Evolutionary conservation across 2,329 filamentous ascomycete species (phyloP).

Genomic region (Aureobasidium leucospermi): DNA sequence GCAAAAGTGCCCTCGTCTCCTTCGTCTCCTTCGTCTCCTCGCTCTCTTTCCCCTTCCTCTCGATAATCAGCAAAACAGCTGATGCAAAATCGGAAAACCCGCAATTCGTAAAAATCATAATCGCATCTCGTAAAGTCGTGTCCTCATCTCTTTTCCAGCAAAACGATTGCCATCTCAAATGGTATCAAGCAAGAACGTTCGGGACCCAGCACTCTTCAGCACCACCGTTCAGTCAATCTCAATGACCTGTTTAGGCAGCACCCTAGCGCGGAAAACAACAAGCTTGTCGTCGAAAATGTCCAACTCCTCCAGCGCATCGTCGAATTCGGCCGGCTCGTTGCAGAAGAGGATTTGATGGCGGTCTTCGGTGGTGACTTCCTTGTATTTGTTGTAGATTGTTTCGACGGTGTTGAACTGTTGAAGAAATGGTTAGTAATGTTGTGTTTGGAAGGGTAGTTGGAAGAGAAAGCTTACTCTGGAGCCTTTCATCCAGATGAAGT

Average conservation of each 20-base stretch:
- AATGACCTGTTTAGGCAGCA: slow-evolving; percentile 3
- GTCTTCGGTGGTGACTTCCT: slow-evolving; percentile 13
- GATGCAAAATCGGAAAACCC: neutral
- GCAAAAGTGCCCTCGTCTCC: neutral
- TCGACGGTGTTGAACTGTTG: slow-evolving; percentile 23
- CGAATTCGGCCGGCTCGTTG: slow-evolving; percentile 18
- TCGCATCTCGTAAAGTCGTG: neutral
- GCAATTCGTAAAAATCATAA: neutral
- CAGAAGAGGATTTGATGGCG: slow-evolving; percentile 22
- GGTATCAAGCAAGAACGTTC: neutral
- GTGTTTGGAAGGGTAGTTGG: too few species aligned
- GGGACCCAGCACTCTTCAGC: too few species aligned
- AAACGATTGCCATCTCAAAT: neutral
- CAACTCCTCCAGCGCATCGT: slow-evolving; percentile 22
- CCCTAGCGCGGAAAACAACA: slow-evolving; percentile 23
- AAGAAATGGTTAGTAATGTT: neutral
- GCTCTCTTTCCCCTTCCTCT: neutral
- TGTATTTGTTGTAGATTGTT: slow-evolving; percentile 25
- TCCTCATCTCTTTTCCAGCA: neutral
- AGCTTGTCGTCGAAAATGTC: slow-evolving; percentile 26
- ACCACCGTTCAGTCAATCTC: neutral
- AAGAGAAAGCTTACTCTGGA: slow-evolving; percentile 16
- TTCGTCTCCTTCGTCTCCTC: neutral
- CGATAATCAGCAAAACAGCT: neutral
- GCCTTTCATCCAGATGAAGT: slow-evolving; percentile 29